These are phyloP conservation scores for Lunasporangiospora selenospora DNA, from an alignment of 192 early-diverging fungal species.

Conservation along the genomic window DNA sequence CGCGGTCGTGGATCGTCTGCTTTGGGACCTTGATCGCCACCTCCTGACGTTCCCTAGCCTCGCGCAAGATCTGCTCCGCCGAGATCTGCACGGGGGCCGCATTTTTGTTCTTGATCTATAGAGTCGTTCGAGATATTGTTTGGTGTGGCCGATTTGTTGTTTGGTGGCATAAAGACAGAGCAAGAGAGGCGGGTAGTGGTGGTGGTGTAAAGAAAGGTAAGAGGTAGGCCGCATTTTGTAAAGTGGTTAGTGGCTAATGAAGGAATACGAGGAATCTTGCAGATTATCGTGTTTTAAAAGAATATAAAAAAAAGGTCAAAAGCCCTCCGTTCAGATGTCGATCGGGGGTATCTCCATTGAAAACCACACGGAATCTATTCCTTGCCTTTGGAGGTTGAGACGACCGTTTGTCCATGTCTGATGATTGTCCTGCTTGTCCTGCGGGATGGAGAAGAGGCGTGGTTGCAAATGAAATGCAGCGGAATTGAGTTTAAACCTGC, in stretches of 20 bases:
- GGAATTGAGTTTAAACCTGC: too few species aligned
- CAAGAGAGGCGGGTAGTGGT: too few species aligned
- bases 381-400: slow-evolving; percentile 23
- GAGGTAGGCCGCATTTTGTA: too few species aligned
- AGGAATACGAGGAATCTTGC: not conserved
- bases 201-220: too few species aligned
- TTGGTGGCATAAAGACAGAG: too few species aligned
- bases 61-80: slow-evolving; percentile 97
- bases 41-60: slow-evolving; percentile 87
- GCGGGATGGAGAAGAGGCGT: not conserved
- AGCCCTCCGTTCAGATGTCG: not conserved
- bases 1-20: slow-evolving; percentile 91
- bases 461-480: too few species aligned
- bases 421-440: not conserved
- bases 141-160: too few species aligned
- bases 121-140: too few species aligned
- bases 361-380: not conserved
- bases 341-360: not conserved
- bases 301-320: not conserved
- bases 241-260: too few species aligned
- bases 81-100: slow-evolving; percentile 98
- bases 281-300: not conserved
- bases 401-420: slow-evolving; percentile 26
- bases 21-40: slow-evolving; percentile 68
- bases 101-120: slow-evolving; percentile 96